These are phyloP conservation scores for Talaromyces sp. DNA, from an alignment of 2,329 filamentous ascomycete species.

Conservation along the genomic window DNA sequence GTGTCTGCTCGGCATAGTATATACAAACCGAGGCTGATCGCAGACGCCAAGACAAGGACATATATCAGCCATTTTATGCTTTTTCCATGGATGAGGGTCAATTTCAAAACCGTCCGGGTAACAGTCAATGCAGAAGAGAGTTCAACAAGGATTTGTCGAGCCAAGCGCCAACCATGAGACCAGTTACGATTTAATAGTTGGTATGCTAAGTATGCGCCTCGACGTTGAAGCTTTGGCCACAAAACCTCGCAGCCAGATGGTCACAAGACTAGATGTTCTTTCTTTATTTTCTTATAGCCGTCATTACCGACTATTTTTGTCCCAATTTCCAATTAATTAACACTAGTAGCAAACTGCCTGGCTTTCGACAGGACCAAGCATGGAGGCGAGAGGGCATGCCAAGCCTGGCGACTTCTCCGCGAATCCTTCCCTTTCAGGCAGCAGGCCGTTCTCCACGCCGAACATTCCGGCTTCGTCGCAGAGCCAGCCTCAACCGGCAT, in stretches of 20 bases:
- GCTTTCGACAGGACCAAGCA: background rate
- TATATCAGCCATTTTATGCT: background rate
- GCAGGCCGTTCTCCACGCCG: background rate
- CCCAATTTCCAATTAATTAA: background rate
- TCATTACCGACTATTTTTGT: background rate
- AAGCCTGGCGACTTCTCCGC: background rate
- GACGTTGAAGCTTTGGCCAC: background rate
- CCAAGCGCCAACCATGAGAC: background rate
- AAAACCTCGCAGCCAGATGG: background rate
- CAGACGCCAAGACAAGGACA: background rate
- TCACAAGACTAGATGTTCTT: background rate
- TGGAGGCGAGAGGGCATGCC: background rate
- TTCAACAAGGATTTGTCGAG: background rate
- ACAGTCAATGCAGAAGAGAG: background rate
- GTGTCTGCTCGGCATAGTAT: background rate
- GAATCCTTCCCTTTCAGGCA: background rate
- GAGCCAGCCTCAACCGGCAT: background rate
- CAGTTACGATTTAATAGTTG: background rate
- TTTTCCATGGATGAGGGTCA: background rate
- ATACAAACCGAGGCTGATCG: background rate
- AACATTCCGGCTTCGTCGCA: background rate
- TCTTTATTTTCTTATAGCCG: background rate
- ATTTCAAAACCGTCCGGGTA: background rate
- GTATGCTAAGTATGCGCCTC: background rate
- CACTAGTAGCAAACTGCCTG: too few species aligned